Evolutionary conservation across 2,329 filamentous ascomycete species (phyloP).

Genomic region (Penicillium crustosum): DNA sequence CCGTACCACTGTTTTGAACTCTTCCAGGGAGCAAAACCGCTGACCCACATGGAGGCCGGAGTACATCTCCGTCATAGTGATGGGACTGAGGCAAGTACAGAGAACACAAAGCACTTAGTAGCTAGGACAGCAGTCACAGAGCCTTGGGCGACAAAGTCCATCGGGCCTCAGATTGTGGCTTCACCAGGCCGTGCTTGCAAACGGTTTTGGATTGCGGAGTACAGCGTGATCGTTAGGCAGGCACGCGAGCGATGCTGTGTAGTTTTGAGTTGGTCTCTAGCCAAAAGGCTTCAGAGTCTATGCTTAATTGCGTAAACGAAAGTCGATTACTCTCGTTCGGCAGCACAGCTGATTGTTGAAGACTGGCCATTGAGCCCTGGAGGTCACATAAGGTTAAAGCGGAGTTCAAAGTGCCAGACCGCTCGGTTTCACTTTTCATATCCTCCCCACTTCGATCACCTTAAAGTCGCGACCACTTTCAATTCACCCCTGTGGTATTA

Average conservation of each 20-base stretch:
- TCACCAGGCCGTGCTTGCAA: conserved; percentile 6
- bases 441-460: conserved; percentile 11
- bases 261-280: neutral
- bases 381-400: conserved; percentile 8
- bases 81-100: conserved; percentile 13
- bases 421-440: conserved; percentile 26
- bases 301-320: neutral
- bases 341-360: conserved; percentile 5
- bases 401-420: conserved; percentile 19
- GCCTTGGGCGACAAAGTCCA: conserved; percentile 25
- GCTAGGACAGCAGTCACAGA: conserved; percentile 17
- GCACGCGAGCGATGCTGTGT: conserved; percentile 11
- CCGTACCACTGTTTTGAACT: conserved; percentile 41
- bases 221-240: conserved; percentile 14
- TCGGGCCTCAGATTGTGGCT: conserved; percentile 22
- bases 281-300: neutral
- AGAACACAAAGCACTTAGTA: conserved; percentile 17
- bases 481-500: neutral
- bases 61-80: conserved; percentile 40
- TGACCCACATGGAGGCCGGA: conserved; percentile 43
- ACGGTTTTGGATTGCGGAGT: conserved; percentile 12
- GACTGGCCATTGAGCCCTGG: neutral
- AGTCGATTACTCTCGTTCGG: neutral
- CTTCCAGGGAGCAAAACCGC: conserved; percentile 40
- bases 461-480: neutral